Conservation (phyloP, 2,329 filamentous ascomycete species). For the Cordyceps sp. region DNA sequence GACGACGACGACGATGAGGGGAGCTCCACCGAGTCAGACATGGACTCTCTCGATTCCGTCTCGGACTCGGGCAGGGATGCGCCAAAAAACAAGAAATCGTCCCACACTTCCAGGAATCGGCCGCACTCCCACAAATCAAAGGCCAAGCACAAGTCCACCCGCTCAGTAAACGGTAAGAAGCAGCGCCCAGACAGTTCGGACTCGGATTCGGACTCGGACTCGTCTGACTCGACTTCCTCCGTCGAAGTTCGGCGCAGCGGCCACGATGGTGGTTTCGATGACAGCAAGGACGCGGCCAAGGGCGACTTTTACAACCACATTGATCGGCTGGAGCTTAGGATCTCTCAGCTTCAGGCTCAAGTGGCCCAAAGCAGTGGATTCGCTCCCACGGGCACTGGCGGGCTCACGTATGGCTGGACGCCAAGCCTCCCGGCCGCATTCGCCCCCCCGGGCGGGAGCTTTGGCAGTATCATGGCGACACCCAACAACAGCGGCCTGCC, state of each 20-base stretch:
- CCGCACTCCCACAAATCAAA: neutral
- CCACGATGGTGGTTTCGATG: neutral
- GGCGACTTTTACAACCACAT: constrained; percentile 8
- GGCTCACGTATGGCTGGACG: neutral
- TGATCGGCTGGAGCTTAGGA: constrained; percentile 11
- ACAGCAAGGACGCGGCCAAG: constrained; percentile 1
- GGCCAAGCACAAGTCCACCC: neutral
- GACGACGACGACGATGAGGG: neutral
- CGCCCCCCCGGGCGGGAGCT: neutral
- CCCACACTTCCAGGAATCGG: neutral
- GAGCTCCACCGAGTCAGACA: constrained; percentile 4
- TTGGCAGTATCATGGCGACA: neutral
- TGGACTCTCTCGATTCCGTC: neutral
- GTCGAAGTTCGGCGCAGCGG: constrained; percentile 1
- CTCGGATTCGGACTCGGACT: neutral
- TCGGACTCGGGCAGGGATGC: constrained; percentile 4
- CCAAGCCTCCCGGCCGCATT: neutral
- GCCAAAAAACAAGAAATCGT: neutral
- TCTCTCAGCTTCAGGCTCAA: constrained; percentile 10
- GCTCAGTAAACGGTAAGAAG: neutral
- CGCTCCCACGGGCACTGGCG: neutral
- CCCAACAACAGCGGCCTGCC: neutral
- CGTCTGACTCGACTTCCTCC: neutral
- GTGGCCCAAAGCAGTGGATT: constrained; percentile 1
- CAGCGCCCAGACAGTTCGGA: neutral